Base-by-base conservation (phyloP, 2,329 filamentous ascomycete species). In the Hypomyces perniciosus region DNA sequence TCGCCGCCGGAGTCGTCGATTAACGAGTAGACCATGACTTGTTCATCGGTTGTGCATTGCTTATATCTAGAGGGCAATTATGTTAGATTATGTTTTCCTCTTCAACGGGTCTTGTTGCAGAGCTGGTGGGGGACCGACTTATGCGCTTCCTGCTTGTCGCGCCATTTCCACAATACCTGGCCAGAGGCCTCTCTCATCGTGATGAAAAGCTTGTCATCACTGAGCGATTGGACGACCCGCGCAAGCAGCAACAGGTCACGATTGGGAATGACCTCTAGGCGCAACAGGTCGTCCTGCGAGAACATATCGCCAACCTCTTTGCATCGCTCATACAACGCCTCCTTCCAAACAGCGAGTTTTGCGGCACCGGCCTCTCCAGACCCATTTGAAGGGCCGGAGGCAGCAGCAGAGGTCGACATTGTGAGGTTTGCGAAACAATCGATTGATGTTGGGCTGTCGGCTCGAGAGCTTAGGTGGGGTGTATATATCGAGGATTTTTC, bases 1-100 rank as follows among this genome's bases (percentile, higher is more conserved):
- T 90, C 86, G 57, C 82, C 80, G 56, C 87, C 88, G 30, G 88
- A 85, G 59, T 88, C 85, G 70, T 97, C 92, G 64, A 99, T 92
- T 60, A 89, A 81, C 57, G 84, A 83, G 77, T 95, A 97, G 28
- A 97, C 86, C 64, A 96, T 79, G 63, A 83, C 81, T 69, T 85
- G 80, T 59, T 97, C 92, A 62, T 92, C 83, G 54, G 81, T 80
- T 43, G 74, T 70, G 55, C 83, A 78, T 54, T 74, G 72, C 57
- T 78, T 79, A 66, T 83, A 84, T 59, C 80, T 83, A 40, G 39
- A 43, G 35, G 46, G 37, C 29, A 33, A n/a, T 29, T 26, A n/a
- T 20, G 30, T 10, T 28, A 33, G 29, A 13, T 3, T 13, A 26
- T 29, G 13, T 4, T 9, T 34, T 30, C 1, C 2, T 31, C 31